Conservation (phyloP, 1,284 basidiomycete genomes). For the Irpex lacteus region DNA sequence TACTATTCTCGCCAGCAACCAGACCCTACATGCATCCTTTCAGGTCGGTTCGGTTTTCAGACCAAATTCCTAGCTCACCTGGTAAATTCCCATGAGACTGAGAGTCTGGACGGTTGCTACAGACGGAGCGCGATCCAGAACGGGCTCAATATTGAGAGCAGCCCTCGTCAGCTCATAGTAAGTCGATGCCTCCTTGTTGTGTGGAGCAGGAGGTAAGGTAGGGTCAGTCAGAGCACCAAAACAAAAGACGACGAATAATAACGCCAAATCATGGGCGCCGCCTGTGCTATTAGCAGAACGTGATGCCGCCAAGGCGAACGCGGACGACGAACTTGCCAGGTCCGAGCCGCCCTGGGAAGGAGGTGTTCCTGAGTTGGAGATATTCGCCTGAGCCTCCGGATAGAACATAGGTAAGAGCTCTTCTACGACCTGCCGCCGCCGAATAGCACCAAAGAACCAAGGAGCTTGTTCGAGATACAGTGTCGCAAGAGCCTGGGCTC, state of each 20-base stretch:
- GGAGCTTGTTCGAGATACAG: conserved; percentile 70
- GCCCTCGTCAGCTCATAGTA: conserved; percentile 61
- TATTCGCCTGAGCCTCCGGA: conserved; percentile 32
- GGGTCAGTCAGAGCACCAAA: conserved; percentile 62
- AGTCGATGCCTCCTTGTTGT: conserved; percentile 54
- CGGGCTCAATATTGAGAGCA: conserved; percentile 60
- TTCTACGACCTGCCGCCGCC: conserved; percentile 54
- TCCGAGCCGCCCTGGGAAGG: conserved; percentile 6
- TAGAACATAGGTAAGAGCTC: conserved; percentile 70
- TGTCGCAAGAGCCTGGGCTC: conserved; percentile 52
- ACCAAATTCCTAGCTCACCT: conserved; percentile 34
- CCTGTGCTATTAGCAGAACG: conserved; percentile 17
- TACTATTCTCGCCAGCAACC: conserved; percentile 35
- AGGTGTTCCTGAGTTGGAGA: not conserved
- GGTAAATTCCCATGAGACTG: conserved; percentile 65
- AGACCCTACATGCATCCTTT: conserved; percentile 19
- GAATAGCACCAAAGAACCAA: conserved; percentile 74
- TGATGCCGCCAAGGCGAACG: conserved; percentile 5
- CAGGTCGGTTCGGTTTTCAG: too few species aligned
- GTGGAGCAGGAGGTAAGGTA: conserved; percentile 51
- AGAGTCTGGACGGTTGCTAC: conserved; percentile 68
- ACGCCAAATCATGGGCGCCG: conserved; percentile 51
- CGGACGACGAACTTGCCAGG: conserved; percentile 6
- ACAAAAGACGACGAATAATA: conserved; percentile 57
- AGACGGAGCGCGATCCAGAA: conserved; percentile 63